Conservation (phyloP, 2,329 filamentous ascomycete species). For the Aspergillus sojae region DNA sequence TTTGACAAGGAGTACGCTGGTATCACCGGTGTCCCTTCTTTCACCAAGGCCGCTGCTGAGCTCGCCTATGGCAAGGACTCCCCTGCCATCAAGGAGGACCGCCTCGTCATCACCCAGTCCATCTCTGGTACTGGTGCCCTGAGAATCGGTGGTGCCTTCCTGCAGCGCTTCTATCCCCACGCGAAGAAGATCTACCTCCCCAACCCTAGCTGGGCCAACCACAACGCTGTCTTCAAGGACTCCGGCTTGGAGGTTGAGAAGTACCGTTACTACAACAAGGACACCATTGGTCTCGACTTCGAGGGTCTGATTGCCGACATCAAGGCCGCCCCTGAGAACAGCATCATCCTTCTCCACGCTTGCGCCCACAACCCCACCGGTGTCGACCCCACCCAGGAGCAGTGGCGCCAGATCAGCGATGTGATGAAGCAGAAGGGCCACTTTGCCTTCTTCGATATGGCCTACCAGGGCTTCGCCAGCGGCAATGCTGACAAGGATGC, state of each 20-base stretch:
- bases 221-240: conserved; percentile 94
- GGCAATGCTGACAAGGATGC: conserved; percentile 91
- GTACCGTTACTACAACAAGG: conserved; percentile 99
- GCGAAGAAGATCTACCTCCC: conserved; percentile 97
- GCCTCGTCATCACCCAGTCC: conserved; percentile 91
- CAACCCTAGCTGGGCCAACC: conserved; percentile 96
- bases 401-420: conserved; percentile 89
- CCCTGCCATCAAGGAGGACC: conserved; percentile 69
- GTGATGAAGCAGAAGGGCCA: conserved; percentile 84
- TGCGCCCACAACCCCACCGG: conserved; percentile 98
- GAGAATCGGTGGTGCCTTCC: conserved; percentile 90
- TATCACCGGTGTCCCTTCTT: conserved; percentile 93
- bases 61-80: conserved; percentile 88
- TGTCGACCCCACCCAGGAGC: conserved; percentile 86
- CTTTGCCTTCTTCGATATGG: conserved; percentile 99
- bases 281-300: conserved; percentile 97
- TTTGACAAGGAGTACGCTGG: conserved; percentile 97
- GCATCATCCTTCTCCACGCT: conserved; percentile 91
- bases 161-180: conserved; percentile 86
- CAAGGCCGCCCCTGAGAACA: conserved; percentile 82
- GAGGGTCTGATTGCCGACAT: conserved; percentile 90
- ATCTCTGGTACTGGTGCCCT: conserved; percentile 97
- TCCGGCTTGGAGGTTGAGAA: conserved; percentile 87
- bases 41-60: conserved; percentile 87
- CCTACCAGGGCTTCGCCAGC: conserved; percentile 96